These are phyloP conservation scores for Hirsutella minnesotensis DNA, from an alignment of 2,329 filamentous ascomycete genomes.

Conservation along the genomic window DNA sequence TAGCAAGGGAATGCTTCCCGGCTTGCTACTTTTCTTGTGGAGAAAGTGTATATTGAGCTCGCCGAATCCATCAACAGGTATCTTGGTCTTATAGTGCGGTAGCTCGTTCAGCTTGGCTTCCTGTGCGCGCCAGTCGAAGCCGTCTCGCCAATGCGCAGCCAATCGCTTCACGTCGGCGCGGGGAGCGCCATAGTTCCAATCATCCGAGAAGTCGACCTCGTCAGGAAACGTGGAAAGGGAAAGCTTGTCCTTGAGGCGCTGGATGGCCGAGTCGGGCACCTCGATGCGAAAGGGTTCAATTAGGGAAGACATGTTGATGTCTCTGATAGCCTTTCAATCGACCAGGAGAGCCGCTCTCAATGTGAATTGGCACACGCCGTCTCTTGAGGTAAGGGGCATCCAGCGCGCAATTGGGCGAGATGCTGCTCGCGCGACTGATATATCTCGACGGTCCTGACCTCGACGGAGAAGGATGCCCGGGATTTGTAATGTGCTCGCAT, in stretches of 20 bases:
- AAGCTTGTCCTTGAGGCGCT: conserved; percentile 19
- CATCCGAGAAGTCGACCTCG: conserved; percentile 19
- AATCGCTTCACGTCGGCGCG: conserved; percentile 22
- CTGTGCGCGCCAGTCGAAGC: conserved; percentile 49
- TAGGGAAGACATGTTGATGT: background rate
- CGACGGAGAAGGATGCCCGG: background rate
- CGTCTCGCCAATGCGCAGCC: conserved; percentile 23
- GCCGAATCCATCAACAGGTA: conserved; percentile 46
- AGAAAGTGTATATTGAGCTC: conserved; percentile 52
- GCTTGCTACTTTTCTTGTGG: conserved; percentile 38
- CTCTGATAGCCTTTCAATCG: background rate
- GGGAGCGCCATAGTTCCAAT: conserved; percentile 19
- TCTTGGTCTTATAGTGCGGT: conserved; percentile 41
- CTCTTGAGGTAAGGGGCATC: no score
- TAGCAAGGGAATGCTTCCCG: conserved; percentile 49
- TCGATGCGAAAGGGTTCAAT: conserved; percentile 23
- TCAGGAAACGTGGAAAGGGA: conserved; percentile 15
- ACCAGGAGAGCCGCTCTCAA: no score
- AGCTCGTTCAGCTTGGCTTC: conserved; percentile 48
- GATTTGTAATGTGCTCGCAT: background rate
- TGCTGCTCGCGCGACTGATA: no score
- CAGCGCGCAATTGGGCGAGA: no score
- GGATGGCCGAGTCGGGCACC: conserved; percentile 19
- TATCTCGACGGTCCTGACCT: no score
- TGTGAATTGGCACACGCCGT: no score